phyloP scores from a whole-genome alignment of 129 eudicot species.

The Arctium lappa region DNA sequence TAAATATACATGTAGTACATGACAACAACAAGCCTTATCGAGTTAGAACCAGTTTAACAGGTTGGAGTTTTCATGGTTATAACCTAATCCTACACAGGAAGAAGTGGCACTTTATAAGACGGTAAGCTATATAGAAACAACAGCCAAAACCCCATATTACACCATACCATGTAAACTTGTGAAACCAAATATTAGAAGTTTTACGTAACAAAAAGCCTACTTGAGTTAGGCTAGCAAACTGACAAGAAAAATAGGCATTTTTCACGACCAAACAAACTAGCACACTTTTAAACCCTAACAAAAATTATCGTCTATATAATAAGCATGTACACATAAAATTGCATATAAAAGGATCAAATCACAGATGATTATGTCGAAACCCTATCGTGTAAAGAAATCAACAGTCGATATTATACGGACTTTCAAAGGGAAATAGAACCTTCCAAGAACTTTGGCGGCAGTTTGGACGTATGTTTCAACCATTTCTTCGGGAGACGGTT shows the following conservation, averaged over 20 bases:
- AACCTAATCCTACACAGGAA: no score
- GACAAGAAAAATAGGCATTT: background rate
- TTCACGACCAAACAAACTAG: background rate
- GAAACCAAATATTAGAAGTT: background rate
- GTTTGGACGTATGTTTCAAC: conserved; percentile 70
- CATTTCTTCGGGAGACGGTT: conserved; percentile 61
- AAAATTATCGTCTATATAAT: background rate
- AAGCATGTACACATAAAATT: background rate
- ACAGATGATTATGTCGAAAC: background rate
- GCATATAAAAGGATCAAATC: background rate
- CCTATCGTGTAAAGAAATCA: background rate
- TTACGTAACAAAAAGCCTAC: background rate
- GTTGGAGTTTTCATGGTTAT: no score
- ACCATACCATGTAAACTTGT: background rate
- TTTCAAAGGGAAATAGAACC: conserved; percentile 35
- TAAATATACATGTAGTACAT: background rate
- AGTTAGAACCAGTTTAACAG: background rate
- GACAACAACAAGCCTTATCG: background rate
- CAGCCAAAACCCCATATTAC: background rate
- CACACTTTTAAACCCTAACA: background rate
- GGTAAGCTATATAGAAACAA: background rate
- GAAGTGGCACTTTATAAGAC: background rate
- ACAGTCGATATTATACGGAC: background rate
- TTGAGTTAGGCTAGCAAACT: background rate
- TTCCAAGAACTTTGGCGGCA: conserved; percentile 80